phyloP scores from a whole-genome alignment of 768 basidiomycete genomes.

The Porpolomopsis calyptriformis region DNA sequence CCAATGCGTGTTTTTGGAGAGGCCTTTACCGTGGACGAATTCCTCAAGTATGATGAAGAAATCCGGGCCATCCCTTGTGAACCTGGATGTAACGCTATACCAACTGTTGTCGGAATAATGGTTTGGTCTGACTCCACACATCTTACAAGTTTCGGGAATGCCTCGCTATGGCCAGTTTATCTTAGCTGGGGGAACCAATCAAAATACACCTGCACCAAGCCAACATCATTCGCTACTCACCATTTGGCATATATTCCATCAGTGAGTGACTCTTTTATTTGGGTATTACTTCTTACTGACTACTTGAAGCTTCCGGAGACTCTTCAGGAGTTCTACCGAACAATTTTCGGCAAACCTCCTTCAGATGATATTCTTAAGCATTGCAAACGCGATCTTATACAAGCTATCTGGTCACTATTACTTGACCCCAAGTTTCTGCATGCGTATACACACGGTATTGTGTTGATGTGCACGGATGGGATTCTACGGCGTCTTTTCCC shows the following conservation, averaged over 20 bases:
- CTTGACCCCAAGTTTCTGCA: conserved; percentile 18
- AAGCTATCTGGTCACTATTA: conserved; percentile 17
- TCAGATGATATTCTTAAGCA: conserved; percentile 7
- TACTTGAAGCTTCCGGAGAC: conserved; percentile 10
- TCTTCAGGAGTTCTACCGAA: conserved; percentile 3
- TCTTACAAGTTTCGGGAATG: conserved; percentile 20
- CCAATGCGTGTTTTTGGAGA: conserved; percentile 12
- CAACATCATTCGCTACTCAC: conserved; percentile 12
- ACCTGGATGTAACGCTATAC: conserved; percentile 9
- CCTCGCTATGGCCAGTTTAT: conserved; percentile 26
- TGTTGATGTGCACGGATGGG: conserved; percentile 16
- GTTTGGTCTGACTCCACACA: conserved; percentile 22
- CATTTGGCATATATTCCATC: conserved; percentile 25
- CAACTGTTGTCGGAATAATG: conserved; percentile 14
- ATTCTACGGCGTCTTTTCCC: conserved; percentile 16
- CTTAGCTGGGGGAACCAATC: conserved; percentile 24
- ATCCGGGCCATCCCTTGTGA: conserved; percentile 5
- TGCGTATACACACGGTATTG: conserved; percentile 17
- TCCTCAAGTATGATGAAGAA: conserved; percentile 6
- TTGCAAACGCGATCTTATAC: conserved; percentile 20
- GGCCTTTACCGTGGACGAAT: conserved; percentile 11
- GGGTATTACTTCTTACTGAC: neutral
- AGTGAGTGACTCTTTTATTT: neutral
- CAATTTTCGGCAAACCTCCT: conserved; percentile 1
- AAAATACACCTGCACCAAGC: conserved; percentile 21